phyloP scores from a whole-genome alignment of 352 stramenopile genomes.

The Pythium biforme region DNA sequence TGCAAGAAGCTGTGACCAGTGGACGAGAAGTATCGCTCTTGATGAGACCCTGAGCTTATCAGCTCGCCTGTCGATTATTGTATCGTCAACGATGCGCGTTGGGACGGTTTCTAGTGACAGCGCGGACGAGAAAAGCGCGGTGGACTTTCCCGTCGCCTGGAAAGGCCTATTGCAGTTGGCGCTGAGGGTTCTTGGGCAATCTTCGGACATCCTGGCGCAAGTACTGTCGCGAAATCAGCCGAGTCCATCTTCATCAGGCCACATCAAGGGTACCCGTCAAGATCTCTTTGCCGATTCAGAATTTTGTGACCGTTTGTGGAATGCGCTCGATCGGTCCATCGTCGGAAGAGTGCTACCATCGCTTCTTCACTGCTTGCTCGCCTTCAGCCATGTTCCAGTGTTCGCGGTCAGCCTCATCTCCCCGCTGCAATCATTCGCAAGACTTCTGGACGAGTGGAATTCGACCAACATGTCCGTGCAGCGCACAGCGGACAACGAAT shows the following conservation, averaged over 20 bases:
- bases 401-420: slow-evolving; percentile 20
- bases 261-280: neutral
- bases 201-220: slow-evolving; percentile 11
- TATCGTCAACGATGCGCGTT: slow-evolving; percentile 4
- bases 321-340: slow-evolving; percentile 9
- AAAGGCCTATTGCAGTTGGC: slow-evolving; percentile 13
- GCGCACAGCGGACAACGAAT: neutral
- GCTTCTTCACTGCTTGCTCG: slow-evolving; percentile 9
- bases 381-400: slow-evolving; percentile 15
- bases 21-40: neutral
- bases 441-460: slow-evolving; percentile 24
- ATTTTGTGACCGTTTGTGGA: slow-evolving; percentile 3
- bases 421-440: slow-evolving; percentile 7
- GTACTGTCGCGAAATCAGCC: slow-evolving; percentile 10
- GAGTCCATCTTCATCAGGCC: slow-evolving; percentile 2
- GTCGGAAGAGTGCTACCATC: slow-evolving; percentile 17
- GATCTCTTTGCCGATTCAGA: slow-evolving; percentile 6
- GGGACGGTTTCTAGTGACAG: neutral
- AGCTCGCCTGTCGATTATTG: neutral
- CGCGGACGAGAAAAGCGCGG: neutral
- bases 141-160: slow-evolving; percentile 19
- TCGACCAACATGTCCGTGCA: neutral
- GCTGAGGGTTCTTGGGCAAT: neutral
- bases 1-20: slow-evolving; percentile 8
- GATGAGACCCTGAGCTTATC: neutral